Conservation (phyloP, 177 flowering plant genomes). For the Vitis hybrid region DNA sequence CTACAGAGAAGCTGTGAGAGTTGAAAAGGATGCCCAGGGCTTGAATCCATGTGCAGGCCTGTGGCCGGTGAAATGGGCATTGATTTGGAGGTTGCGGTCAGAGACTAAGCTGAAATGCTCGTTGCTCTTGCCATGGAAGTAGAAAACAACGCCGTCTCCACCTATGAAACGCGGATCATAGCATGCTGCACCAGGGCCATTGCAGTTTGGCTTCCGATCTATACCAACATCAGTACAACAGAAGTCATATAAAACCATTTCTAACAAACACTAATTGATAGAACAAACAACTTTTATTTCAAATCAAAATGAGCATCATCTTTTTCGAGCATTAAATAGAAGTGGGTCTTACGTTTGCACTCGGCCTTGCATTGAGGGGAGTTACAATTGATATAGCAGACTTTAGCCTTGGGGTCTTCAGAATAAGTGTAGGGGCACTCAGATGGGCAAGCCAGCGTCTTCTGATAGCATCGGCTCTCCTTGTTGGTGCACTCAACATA, state of each 20-base stretch:
- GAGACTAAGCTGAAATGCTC: slow-evolving; percentile 52
- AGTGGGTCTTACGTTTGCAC: slow-evolving; percentile 37
- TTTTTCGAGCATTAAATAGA: no score
- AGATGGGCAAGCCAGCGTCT: slow-evolving; percentile 29
- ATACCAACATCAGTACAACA: background rate
- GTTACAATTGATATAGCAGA: slow-evolving; percentile 40
- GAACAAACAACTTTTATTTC: no score
- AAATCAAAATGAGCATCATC: no score
- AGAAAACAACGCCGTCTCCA: slow-evolving; percentile 51
- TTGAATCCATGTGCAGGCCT: slow-evolving; percentile 57
- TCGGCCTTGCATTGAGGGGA: slow-evolving; percentile 41
- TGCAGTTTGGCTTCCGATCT: slow-evolving; percentile 46
- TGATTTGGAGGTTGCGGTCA: slow-evolving; percentile 52
- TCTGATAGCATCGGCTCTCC: background rate
- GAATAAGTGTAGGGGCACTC: slow-evolving; percentile 35
- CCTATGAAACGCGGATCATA: slow-evolving; percentile 59
- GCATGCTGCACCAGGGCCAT: slow-evolving; percentile 51
- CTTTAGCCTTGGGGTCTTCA: slow-evolving; percentile 23
- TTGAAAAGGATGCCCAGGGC: slow-evolving; percentile 47
- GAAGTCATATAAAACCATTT: background rate
- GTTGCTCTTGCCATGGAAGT: slow-evolving; percentile 54
- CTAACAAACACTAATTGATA: no score
- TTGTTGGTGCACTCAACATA: background rate
- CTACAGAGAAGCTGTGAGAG: slow-evolving; percentile 35
- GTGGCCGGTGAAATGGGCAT: slow-evolving; percentile 51